Evolutionary conservation across 208 protist genomes (phyloP).

Genomic region (Acanthamoeba healyi): DNA sequence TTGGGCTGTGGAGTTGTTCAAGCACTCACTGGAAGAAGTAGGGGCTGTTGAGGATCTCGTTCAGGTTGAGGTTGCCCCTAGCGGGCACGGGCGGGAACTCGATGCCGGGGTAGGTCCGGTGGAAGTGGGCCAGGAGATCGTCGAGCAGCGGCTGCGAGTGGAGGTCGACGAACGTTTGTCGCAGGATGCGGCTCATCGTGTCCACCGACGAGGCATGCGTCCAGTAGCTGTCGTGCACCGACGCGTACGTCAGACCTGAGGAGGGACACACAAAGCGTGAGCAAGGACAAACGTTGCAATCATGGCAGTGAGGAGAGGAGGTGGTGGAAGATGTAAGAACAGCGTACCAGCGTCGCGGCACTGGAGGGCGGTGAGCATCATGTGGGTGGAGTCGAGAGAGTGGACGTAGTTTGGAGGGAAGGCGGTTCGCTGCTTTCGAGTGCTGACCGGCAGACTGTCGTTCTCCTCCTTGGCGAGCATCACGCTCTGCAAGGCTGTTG

Average conservation of each 20-base stretch:
- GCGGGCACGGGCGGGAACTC: conserved; percentile 82
- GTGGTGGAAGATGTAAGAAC: not conserved
- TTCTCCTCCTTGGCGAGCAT: conserved; percentile 31
- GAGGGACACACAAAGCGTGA: too few relatives aligned
- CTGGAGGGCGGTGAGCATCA: conserved; percentile 97
- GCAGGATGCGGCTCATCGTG: conserved; percentile 94
- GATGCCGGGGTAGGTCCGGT: conserved; percentile 75
- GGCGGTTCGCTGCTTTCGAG: conserved; percentile 89
- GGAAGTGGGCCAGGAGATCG: conserved; percentile 79
- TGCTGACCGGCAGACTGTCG: conserved; percentile 73
- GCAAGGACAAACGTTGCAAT: too few relatives aligned
- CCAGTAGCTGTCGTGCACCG: conserved; percentile 99
- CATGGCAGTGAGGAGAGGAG: conserved; percentile 18
- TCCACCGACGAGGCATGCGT: conserved; percentile 96
- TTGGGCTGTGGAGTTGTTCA: too few relatives aligned
- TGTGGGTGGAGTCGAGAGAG: conserved; percentile 98
- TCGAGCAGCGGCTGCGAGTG: conserved; percentile 91
- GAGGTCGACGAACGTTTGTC: conserved; percentile 97
- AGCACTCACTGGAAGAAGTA: conserved; percentile 89
- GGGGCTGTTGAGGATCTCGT: conserved; percentile 75
- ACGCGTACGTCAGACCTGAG: conserved; percentile 92
- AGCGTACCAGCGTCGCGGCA: conserved; percentile 91
- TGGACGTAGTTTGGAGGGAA: conserved; percentile 99
- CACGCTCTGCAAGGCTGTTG: conserved; percentile 73
- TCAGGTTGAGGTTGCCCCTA: conserved; percentile 80